Evolutionary conservation across 2,329 filamentous ascomycete species (phyloP).

Genomic region (Helotiales sp.): DNA sequence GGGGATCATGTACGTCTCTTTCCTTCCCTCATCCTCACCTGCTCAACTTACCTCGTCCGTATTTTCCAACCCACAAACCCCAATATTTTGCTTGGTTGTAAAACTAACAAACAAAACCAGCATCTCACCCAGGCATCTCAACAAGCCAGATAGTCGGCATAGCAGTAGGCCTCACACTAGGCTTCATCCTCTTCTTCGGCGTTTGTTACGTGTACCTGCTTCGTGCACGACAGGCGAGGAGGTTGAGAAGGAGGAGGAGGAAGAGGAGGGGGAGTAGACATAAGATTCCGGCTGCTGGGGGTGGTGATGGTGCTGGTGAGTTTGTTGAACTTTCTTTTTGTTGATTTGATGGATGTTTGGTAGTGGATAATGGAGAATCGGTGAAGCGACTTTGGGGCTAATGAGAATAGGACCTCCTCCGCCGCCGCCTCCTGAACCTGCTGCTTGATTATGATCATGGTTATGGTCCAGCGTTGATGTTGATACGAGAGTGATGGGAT

Average conservation of each 20-base stretch:
- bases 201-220: conserved; percentile 25
- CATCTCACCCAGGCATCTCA: conserved; percentile 9
- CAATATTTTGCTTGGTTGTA: no score
- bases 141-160: conserved; percentile 22
- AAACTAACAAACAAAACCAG: background rate
- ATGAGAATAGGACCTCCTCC: no score
- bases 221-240: conserved; percentile 2
- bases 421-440: no score
- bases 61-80: no score
- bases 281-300: background rate
- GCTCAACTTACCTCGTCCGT: no score
- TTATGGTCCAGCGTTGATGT: no score
- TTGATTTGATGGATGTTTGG: no score
- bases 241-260: background rate
- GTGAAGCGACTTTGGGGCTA: no score
- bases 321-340: background rate
- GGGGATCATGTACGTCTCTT: background rate
- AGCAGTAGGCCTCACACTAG: conserved; percentile 16
- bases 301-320: background rate
- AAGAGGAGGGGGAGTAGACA: background rate
- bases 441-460: no score
- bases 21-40: background rate
- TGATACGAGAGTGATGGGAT: no score
- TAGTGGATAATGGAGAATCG: no score
- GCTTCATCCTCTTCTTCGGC: conserved; percentile 12